Conservation (phyloP, 2,329 filamentous ascomycete species). For the Epichloe glyceriae region DNA sequence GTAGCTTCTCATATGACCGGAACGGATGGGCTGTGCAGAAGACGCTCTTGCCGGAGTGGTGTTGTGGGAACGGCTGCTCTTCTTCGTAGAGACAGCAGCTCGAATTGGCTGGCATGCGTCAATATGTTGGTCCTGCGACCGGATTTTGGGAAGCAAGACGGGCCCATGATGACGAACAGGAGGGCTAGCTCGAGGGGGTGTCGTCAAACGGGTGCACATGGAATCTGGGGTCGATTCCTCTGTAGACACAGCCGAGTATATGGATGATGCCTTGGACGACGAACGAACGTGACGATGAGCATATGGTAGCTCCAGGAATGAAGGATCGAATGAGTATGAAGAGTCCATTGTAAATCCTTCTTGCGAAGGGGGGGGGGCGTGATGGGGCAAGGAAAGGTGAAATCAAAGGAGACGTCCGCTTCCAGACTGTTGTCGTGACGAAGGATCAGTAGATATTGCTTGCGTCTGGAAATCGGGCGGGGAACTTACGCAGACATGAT, state of each 20-base stretch:
- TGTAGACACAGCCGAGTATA: slow-evolving; percentile 49
- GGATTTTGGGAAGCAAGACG: slow-evolving; percentile 71
- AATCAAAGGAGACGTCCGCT: slow-evolving; percentile 50
- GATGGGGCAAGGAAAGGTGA: slow-evolving; percentile 34
- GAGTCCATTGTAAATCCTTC: slow-evolving; percentile 11
- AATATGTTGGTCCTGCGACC: slow-evolving; percentile 69
- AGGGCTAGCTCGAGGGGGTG: slow-evolving; percentile 50
- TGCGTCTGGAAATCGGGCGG: neutral
- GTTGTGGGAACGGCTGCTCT: neutral
- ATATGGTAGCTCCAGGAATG: slow-evolving; percentile 42
- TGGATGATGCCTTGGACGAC: slow-evolving; percentile 52
- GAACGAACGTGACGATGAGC: slow-evolving; percentile 45
- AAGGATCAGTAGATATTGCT: neutral
- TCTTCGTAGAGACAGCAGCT: slow-evolving; percentile 1
- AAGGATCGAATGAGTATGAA: slow-evolving; percentile 41
- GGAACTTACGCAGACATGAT: slow-evolving; percentile 7
- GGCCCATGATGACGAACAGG: slow-evolving; percentile 70
- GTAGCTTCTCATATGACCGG: slow-evolving; percentile 42
- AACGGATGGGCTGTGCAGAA: slow-evolving; percentile 20
- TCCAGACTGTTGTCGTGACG: slow-evolving; percentile 35
- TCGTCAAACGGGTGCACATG: slow-evolving; percentile 53
- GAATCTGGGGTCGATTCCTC: slow-evolving; percentile 46
- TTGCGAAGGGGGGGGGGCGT: slow-evolving; percentile 16
- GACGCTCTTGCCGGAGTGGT: slow-evolving; percentile 13
- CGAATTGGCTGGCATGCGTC: slow-evolving; percentile 23